phyloP scores from a whole-genome alignment of 2,329 filamentous ascomycete species.

The Rachicladosporium sp. region DNA sequence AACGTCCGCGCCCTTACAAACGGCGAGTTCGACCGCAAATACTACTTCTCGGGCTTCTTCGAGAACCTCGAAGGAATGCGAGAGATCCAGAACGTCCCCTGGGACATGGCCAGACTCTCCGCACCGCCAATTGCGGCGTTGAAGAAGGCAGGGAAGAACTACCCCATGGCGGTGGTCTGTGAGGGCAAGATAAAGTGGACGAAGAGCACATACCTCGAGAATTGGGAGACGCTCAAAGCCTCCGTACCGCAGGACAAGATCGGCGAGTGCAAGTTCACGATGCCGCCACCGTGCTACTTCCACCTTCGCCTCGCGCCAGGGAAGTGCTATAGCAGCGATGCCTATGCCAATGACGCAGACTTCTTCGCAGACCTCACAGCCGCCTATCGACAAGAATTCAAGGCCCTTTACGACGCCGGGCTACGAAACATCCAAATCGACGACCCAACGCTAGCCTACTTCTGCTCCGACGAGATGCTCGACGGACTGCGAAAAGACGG shows the following conservation, averaged over 20 bases:
- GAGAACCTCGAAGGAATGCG: conserved; percentile 27
- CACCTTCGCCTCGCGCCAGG: conserved; percentile 25
- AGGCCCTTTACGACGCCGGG: conserved; percentile 23
- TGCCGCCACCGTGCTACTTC: conserved; percentile 27
- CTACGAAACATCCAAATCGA: conserved; percentile 27
- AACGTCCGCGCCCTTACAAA: conserved; percentile 54
- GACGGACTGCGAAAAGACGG: conserved; percentile 22
- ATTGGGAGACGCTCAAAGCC: conserved; percentile 24
- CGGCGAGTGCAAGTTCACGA: conserved; percentile 26
- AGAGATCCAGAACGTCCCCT: conserved; percentile 25
- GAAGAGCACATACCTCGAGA: conserved; percentile 23
- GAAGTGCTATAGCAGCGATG: conserved; percentile 23
- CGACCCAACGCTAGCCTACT: conserved; percentile 28
- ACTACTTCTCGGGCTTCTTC: conserved; percentile 28
- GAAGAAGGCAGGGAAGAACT: conserved; percentile 27
- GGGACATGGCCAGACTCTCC: conserved; percentile 24
- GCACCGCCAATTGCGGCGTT: conserved; percentile 25
- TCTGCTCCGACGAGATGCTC: conserved; percentile 26
- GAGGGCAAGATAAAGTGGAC: conserved; percentile 25
- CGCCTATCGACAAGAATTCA: conserved; percentile 25
- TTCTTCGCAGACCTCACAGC: conserved; percentile 26
- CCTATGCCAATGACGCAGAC: conserved; percentile 21
- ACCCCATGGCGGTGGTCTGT: conserved; percentile 27
- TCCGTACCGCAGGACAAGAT: conserved; percentile 23
- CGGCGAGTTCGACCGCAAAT: conserved; percentile 49